Percentiles rank a stretch among this genome's conserved stretches.
phyloP scores from a whole-genome alignment of 768 basidiomycete species.

The Amanita subjunquillea region DNA sequence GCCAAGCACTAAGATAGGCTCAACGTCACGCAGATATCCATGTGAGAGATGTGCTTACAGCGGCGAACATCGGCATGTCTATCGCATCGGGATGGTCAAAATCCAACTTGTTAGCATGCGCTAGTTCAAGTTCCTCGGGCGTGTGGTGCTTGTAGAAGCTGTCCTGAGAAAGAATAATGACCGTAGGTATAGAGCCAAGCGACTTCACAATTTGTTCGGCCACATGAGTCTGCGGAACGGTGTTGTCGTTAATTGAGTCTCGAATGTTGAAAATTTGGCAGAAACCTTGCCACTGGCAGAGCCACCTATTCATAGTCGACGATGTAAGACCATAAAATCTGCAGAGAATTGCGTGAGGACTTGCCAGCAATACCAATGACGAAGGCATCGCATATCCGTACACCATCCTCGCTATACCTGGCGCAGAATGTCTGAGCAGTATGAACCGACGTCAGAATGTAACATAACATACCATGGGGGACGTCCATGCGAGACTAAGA shows the following conservation, averaged over 20 bases:
- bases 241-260: not conserved
- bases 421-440: not conserved
- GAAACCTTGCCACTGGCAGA: slow-evolving; percentile 80
- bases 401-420: slow-evolving; percentile 76
- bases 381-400: slow-evolving; percentile 62
- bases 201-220: slow-evolving; percentile 72
- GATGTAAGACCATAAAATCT: not conserved
- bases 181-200: slow-evolving; percentile 76
- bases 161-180: slow-evolving; percentile 93
- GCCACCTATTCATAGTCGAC: slow-evolving; percentile 39
- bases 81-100: slow-evolving; percentile 92
- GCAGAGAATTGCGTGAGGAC: slow-evolving; percentile 8
- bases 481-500: slow-evolving; percentile 76
- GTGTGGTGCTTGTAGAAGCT: slow-evolving; percentile 85
- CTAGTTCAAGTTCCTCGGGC: slow-evolving; percentile 72
- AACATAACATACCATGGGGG: slow-evolving; percentile 57
- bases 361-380: slow-evolving; percentile 78
- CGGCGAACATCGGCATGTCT: slow-evolving; percentile 79
- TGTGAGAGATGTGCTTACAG: slow-evolving; percentile 33
- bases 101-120: slow-evolving; percentile 71
- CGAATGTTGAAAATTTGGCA: slow-evolving; percentile 6
- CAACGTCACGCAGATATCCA: not conserved
- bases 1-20: slow-evolving; percentile 54
- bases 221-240: slow-evolving; percentile 59
- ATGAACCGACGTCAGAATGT: slow-evolving; percentile 3